Base-by-base conservation (phyloP, 139 green algal genomes). In the Chlorella sorokiniana region DNA sequence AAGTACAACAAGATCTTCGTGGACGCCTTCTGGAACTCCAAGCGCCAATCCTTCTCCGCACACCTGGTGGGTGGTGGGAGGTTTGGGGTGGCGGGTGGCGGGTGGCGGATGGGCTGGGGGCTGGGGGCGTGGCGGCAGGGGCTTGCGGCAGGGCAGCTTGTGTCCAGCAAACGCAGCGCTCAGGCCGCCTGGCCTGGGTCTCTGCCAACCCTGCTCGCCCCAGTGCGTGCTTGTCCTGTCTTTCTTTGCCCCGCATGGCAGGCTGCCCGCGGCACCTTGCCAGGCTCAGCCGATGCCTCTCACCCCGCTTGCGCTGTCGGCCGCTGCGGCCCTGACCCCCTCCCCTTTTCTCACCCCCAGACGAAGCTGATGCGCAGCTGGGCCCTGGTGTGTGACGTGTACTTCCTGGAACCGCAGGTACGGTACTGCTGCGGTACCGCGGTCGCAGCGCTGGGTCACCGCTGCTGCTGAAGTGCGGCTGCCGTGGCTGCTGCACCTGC, bases 1-100 rank as follows among this genome's bases (percentile, higher is more conserved):
- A 98, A 98, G 91, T 99, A 99, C 93, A 99, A 99, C 93, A 99
- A 98, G 83, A 97, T 98, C 18, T 99, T 99, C 83, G 97, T 99
- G 51, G 97, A 99, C 67, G 96, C 96, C 16, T 99, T 99, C 82
- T 99, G 96, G 96, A 99, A 99, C 88, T 93, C 85, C 80, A 91
- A 90, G 76, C 76, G 87, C 4, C 91, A 98, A 89, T 96, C 95
- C n/a, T 98, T 99, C 89, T 94, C 93, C 25, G 85, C 87, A 37
- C 95, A 99, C 83, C 84, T 99, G 71, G 85, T 91, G 69, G 44
- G 84, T 35, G 18, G 69, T 18, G 23, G 59, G 35, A 29, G 62
- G 29, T 29, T 29, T 25, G 29, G 62, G 62, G 62, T 29, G 31
- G 62, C 27, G 29, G 27, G 33, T n/a, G n/a, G n/a, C n/a, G n/a